phyloP scores from a whole-genome alignment of 768 basidiomycete genomes.

The Lentinus tigrinus region DNA sequence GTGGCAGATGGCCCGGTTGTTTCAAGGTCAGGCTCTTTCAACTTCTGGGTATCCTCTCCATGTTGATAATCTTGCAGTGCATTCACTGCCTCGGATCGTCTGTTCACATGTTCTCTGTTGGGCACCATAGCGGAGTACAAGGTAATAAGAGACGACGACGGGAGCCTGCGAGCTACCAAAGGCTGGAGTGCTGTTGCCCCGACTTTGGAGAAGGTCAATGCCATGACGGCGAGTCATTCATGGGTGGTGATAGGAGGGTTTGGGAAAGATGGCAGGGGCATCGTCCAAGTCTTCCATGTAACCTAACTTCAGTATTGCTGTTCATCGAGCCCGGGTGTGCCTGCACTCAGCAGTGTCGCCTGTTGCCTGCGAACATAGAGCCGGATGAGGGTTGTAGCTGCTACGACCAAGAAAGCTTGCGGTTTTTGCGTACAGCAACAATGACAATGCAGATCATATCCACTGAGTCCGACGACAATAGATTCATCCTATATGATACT shows the following conservation, averaged over 20 bases:
- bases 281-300: conserved; percentile 46
- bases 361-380: no score
- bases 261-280: conserved; percentile 52
- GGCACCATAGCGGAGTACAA: conserved; percentile 54
- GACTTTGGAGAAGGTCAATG: conserved; percentile 62
- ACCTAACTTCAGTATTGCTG: no score
- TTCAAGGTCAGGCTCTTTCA: conserved; percentile 49
- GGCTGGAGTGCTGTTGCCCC: conserved; percentile 46
- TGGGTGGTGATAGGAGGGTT: conserved; percentile 65
- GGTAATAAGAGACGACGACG: conserved; percentile 38
- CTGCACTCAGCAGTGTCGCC: no score
- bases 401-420: no score
- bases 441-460: no score
- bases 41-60: neutral
- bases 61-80: conserved; percentile 34
- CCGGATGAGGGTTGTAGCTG: no score
- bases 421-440: no score
- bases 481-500: neutral
- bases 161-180: conserved; percentile 40
- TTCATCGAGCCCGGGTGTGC: no score
- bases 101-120: conserved; percentile 60
- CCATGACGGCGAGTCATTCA: conserved; percentile 47
- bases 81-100: conserved; percentile 44
- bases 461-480: no score
- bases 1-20: conserved; percentile 76